These are phyloP conservation scores for Capsicum chinense DNA, from an alignment of 257 asterid genomes.

Conservation along the genomic window DNA sequence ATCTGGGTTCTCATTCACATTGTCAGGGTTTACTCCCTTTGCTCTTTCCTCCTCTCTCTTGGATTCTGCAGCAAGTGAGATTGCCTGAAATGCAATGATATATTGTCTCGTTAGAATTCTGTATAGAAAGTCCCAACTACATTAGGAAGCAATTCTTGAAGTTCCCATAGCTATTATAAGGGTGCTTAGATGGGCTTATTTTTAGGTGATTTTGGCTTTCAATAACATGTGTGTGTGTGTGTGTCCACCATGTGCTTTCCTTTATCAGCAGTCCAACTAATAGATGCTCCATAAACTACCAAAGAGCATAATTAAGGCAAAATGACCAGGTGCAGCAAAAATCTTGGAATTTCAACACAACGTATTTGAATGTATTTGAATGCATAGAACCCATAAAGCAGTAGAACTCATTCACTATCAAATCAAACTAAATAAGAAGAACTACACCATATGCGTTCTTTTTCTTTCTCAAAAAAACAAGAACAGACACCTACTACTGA, in stretches of 20 bases:
- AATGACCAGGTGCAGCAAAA: neutral
- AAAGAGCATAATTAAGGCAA: neutral
- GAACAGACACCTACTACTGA: too few species aligned
- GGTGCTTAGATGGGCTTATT: too few species aligned
- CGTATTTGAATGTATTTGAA: neutral
- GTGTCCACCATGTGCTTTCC: constrained; percentile 10
- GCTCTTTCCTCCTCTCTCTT: constrained; percentile 94
- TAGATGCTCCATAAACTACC: constrained; percentile 10
- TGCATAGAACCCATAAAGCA: neutral
- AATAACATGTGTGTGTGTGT: neutral
- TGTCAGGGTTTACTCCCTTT: constrained; percentile 69
- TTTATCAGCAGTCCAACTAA: constrained; percentile 1
- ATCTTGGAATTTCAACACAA: constrained; percentile 3
- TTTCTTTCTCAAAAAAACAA: neutral
- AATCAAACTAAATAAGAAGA: constrained; percentile 14
- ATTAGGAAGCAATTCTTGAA: neutral
- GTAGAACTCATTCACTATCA: constrained; percentile 1
- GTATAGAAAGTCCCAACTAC: constrained; percentile 20
- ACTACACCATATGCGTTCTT: neutral
- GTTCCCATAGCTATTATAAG: neutral
- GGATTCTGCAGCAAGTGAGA: constrained; percentile 73
- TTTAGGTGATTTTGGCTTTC: too few species aligned
- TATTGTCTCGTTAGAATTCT: constrained; percentile 5
- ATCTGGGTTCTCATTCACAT: constrained; percentile 74
- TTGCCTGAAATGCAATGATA: constrained; percentile 52